These are phyloP conservation scores for Protea cynaroides DNA, from an alignment of 164 flowering plant genomes.

Conservation along the genomic window DNA sequence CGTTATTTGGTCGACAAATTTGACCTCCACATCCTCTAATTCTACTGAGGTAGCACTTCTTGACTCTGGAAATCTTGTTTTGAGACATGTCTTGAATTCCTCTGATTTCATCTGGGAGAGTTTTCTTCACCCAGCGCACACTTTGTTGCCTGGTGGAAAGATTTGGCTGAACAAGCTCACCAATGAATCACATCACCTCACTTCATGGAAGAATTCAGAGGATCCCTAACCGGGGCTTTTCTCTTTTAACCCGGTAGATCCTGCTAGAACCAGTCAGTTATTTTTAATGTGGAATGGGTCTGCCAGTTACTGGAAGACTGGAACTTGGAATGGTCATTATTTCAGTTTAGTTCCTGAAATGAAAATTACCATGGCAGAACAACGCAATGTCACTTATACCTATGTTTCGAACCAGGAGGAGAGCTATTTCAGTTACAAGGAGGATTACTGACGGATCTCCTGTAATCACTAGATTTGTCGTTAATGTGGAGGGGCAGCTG, in stretches of 20 bases:
- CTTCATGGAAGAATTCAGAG: conserved; percentile 53
- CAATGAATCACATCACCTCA: conserved; percentile 22
- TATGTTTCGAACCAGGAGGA: no score
- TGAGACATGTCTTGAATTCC: conserved; percentile 27
- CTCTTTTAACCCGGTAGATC: conserved; percentile 40
- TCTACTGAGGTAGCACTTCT: neutral
- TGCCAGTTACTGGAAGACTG: conserved; percentile 38
- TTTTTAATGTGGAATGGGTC: conserved; percentile 40
- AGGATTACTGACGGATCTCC: neutral
- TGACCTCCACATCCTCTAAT: neutral
- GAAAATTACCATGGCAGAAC: neutral
- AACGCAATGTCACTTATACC: no score
- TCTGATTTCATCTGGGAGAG: conserved; percentile 55
- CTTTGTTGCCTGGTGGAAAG: conserved; percentile 57
- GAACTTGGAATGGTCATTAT: conserved; percentile 32
- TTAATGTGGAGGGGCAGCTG: conserved; percentile 37
- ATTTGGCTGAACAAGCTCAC: conserved; percentile 30
- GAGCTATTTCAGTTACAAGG: no score
- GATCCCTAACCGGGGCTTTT: conserved; percentile 61
- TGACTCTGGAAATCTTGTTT: conserved; percentile 50
- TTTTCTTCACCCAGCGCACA: conserved; percentile 48
- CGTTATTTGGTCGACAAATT: neutral
- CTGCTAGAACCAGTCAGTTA: conserved; percentile 22
- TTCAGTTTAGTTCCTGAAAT: no score
- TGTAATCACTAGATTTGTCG: conserved; percentile 18